Conservation (phyloP, 371 early-diverging fungal species). For the Mortierella sp. region DNA sequence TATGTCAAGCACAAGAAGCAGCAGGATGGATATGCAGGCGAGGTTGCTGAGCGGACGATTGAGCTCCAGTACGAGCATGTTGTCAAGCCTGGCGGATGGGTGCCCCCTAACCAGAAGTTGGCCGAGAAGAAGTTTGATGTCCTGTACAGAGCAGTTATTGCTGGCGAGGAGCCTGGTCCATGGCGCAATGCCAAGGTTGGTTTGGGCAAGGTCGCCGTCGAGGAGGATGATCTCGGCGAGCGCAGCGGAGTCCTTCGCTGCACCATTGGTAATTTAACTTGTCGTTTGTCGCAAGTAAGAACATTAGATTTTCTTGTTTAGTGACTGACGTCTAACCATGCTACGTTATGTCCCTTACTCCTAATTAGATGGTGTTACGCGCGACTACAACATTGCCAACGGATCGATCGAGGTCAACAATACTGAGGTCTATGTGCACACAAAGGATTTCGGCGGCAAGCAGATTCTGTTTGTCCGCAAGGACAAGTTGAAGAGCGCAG, state of each 20-base stretch:
- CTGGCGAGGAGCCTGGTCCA: slow-evolving; percentile 37
- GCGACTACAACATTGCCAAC: slow-evolving; percentile 70
- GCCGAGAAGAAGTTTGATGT: slow-evolving; percentile 57
- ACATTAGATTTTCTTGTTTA: background rate
- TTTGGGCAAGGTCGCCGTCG: slow-evolving; percentile 43
- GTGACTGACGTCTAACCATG: background rate
- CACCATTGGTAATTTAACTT: slow-evolving; percentile 60
- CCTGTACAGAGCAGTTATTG: slow-evolving; percentile 43
- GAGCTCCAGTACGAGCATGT: slow-evolving; percentile 64
- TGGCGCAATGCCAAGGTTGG: slow-evolving; percentile 55
- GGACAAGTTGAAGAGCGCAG: slow-evolving; percentile 64
- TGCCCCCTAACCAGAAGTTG: slow-evolving; percentile 59
- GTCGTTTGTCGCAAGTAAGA: background rate
- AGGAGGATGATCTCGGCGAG: slow-evolving; percentile 55
- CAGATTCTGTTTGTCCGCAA: slow-evolving; percentile 64
- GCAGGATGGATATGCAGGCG: slow-evolving; percentile 57
- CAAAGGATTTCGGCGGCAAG: slow-evolving; percentile 64
- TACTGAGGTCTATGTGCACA: slow-evolving; percentile 67
- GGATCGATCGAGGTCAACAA: slow-evolving; percentile 63
- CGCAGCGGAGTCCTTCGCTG: slow-evolving; percentile 61
- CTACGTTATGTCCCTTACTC: background rate
- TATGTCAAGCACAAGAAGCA: slow-evolving; percentile 68
- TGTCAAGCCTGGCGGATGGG: slow-evolving; percentile 54
- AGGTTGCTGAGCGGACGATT: slow-evolving; percentile 58
- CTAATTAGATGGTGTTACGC: slow-evolving; percentile 64